phyloP scores from a whole-genome alignment of 2,329 filamentous ascomycete genomes.

The Penicillium palitans region DNA sequence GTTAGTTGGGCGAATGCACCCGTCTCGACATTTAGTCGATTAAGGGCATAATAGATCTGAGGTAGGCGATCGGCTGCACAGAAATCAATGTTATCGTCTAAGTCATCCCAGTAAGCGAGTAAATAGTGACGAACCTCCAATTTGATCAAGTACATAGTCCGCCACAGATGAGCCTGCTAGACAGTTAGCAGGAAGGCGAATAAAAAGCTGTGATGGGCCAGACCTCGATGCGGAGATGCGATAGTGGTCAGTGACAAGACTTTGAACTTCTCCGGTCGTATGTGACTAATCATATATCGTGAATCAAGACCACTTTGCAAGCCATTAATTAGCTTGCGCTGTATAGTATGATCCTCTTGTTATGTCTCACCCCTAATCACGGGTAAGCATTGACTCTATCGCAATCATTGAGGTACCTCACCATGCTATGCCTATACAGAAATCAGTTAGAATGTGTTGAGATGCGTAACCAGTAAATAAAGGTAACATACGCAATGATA shows the following conservation, averaged over 20 bases:
- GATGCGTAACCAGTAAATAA: neutral
- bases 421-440: slow-evolving; percentile 50
- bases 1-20: slow-evolving; percentile 64
- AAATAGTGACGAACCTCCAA: slow-evolving; percentile 49
- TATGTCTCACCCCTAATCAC: slow-evolving; percentile 35
- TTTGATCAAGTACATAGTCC: slow-evolving; percentile 60
- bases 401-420: slow-evolving; percentile 23
- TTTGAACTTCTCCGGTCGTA: slow-evolving; percentile 66
- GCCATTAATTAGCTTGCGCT: slow-evolving; percentile 18
- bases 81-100: neutral
- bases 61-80: slow-evolving; percentile 53
- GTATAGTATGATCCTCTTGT: slow-evolving; percentile 8
- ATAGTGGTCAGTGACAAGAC: slow-evolving; percentile 69
- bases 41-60: slow-evolving; percentile 57
- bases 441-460: slow-evolving; percentile 1
- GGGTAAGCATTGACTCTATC: slow-evolving; percentile 13
- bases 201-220: neutral
- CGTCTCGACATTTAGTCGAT: slow-evolving; percentile 57
- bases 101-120: neutral
- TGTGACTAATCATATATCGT: slow-evolving; percentile 62
- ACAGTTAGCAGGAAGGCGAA: slow-evolving; percentile 14
- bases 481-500: slow-evolving; percentile 59
- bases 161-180: slow-evolving; percentile 58
- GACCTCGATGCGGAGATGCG: slow-evolving; percentile 60
- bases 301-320: slow-evolving; percentile 59